A percentile compares a stretch with the other conserved stretches of the same genome.
Evolutionary conservation across 805 yeast species (phyloP).

Genomic region (Clavispora santaluciae): DNA sequence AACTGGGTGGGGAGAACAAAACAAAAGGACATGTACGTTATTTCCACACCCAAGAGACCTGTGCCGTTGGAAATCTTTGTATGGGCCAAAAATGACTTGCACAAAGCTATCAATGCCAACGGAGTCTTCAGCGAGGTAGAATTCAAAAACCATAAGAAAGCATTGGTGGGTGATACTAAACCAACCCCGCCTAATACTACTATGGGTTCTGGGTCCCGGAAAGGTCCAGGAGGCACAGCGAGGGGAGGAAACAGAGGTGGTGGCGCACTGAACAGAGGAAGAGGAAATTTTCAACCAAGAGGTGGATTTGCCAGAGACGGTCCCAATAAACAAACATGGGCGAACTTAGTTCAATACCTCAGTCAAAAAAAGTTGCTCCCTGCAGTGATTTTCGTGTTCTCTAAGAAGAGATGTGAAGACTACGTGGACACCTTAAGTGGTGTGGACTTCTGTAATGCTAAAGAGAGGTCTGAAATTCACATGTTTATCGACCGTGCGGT

Average conservation of each 20-base stretch:
- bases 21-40: conserved; percentile 91
- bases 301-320: conserved; percentile 45
- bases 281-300: conserved; percentile 27
- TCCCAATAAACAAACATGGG: conserved; percentile 79
- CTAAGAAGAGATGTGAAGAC: conserved; percentile 90
- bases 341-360: conserved; percentile 64
- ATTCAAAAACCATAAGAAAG: conserved; percentile 55
- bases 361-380: conserved; percentile 72
- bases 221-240: conserved; percentile 41
- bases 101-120: conserved; percentile 69
- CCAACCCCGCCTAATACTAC: conserved; percentile 31
- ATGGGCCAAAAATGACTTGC: conserved; percentile 74
- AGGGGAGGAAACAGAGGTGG: conserved; percentile 37
- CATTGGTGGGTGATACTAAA: conserved; percentile 37
- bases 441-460: conserved; percentile 75
- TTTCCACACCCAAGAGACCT: conserved; percentile 94
- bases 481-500: conserved; percentile 91
- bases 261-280: conserved; percentile 28
- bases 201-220: conserved; percentile 38
- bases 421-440: conserved; percentile 76
- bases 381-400: conserved; percentile 88
- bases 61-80: conserved; percentile 85
- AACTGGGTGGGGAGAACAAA: conserved; percentile 98
- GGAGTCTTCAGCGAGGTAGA: conserved; percentile 65
- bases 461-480: conserved; percentile 84